Percentiles rank a stretch among this genome's conserved stretches.
These are phyloP conservation scores for Chlorella sp. DNA, from an alignment of 139 green algal genomes.

Conservation along the genomic window DNA sequence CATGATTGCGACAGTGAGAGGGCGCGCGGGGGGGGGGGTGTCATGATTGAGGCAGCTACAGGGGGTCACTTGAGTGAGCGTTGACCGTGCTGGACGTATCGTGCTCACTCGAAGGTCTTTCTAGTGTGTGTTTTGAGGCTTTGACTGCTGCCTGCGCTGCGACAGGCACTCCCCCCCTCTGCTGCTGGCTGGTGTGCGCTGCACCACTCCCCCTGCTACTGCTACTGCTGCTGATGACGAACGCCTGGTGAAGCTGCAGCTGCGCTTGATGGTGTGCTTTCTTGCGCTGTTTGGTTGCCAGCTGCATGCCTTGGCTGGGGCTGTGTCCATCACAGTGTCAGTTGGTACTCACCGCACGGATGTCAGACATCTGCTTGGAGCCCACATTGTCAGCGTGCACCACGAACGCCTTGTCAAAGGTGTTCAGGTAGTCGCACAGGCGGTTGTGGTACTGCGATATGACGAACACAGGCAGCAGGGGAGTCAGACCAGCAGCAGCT, in stretches of 20 bases:
- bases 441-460: conserved; percentile 77
- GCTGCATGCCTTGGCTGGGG: neutral
- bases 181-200: neutral
- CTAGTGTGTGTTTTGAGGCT: too few species aligned
- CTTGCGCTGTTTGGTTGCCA: too few species aligned
- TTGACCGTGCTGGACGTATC: too few species aligned
- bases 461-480: neutral
- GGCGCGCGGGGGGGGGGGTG: too few species aligned
- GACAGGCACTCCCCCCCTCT: too few species aligned
- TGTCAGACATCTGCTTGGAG: conserved; percentile 97
- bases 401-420: conserved; percentile 82
- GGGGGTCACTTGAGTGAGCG: too few species aligned
- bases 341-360: conserved; percentile 83
- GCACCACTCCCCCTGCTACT: neutral
- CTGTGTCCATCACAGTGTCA: neutral
- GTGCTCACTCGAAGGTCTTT: too few species aligned
- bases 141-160: neutral
- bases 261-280: too few species aligned
- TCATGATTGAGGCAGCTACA: too few species aligned
- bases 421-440: conserved; percentile 71
- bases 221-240: too few species aligned
- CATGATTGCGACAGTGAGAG: neutral
- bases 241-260: too few species aligned
- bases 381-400: conserved; percentile 97
- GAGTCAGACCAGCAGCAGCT: neutral